phyloP scores from a whole-genome alignment of 2,329 filamentous ascomycete genomes.

The Chaetomium strumarium region DNA sequence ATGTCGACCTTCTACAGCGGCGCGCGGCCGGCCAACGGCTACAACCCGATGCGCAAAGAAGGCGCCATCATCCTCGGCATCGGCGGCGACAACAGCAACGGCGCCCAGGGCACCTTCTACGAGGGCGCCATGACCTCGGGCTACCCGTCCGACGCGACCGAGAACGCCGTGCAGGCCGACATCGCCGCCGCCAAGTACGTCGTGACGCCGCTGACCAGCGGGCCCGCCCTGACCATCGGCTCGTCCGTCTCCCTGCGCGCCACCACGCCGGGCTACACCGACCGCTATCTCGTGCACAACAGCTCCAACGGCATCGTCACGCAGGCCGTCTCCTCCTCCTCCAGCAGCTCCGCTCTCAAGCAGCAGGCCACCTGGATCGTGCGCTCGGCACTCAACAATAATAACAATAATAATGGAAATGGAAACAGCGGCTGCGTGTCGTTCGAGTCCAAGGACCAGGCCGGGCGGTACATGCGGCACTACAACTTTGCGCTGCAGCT shows the following conservation, averaged over 20 bases:
- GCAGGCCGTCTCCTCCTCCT: conserved; percentile 48
- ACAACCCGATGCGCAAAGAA: conserved; percentile 60
- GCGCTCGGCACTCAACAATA: conserved; percentile 48
- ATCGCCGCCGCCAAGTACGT: conserved; percentile 55
- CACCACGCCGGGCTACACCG: no score
- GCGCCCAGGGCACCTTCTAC: conserved; percentile 58
- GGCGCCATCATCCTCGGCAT: conserved; percentile 64
- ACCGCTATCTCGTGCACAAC: conserved; percentile 53
- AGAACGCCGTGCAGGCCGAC: conserved; percentile 53
- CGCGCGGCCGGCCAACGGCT: conserved; percentile 45
- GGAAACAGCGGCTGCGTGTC: conserved; percentile 53
- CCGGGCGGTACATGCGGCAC: conserved; percentile 56
- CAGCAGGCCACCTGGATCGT: conserved; percentile 49
- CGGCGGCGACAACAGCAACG: conserved; percentile 58
- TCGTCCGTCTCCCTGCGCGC: conserved; percentile 34
- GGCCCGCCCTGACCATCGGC: conserved; percentile 19
- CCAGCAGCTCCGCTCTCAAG: conserved; percentile 40
- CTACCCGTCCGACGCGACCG: conserved; percentile 54
- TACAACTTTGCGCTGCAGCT: conserved; percentile 46
- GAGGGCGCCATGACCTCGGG: conserved; percentile 60
- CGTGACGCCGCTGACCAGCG: conserved; percentile 35
- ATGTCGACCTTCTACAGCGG: conserved; percentile 56
- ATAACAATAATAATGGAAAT: no score
- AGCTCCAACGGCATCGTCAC: conserved; percentile 43
- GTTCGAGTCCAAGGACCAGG: conserved; percentile 53